These are phyloP conservation scores for Ensete glaucum DNA, from an alignment of 176 grass and related monocot species.

Conservation along the genomic window DNA sequence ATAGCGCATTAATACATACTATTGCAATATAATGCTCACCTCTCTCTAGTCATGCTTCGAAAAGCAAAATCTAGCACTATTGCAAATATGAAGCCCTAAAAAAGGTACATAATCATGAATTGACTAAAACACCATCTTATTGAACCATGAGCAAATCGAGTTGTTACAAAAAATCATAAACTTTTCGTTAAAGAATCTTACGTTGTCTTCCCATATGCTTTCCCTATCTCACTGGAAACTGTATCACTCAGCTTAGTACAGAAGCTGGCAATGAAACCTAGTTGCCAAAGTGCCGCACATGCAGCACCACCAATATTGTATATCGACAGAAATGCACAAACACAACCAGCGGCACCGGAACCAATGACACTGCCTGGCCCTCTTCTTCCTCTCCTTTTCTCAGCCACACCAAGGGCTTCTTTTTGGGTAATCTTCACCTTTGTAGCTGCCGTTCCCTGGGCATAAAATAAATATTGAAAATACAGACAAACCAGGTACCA, in stretches of 20 bases:
- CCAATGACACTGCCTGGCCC: constrained; percentile 86
- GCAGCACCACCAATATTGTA: constrained; percentile 41
- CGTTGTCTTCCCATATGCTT: constrained; percentile 82
- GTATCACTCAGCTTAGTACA: constrained; percentile 94
- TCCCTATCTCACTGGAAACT: constrained; percentile 90
- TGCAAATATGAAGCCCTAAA: neutral
- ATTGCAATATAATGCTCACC: neutral
- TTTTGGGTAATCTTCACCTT: constrained; percentile 87
- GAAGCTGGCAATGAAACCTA: constrained; percentile 88
- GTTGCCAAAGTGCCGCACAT: constrained; percentile 51
- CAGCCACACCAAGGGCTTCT: constrained; percentile 81
- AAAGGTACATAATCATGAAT: neutral
- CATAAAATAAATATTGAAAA: constrained; percentile 26
- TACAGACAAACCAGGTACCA: constrained; percentile 10
- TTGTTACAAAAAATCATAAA: neutral
- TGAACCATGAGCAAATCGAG: constrained; percentile 1
- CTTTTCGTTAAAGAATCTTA: constrained; percentile 29
- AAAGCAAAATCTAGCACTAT: neutral
- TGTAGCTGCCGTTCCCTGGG: constrained; percentile 72
- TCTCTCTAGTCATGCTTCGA: neutral
- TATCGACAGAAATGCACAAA: constrained; percentile 66
- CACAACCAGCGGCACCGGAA: constrained; percentile 60
- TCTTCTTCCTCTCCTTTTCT: constrained; percentile 84
- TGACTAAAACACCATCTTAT: neutral
- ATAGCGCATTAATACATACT: neutral